Evolutionary conservation across 805 yeast species (phyloP), one percentile per base, ranked within the genome.

Genomic region (Metschnikowia shivogae): DNA sequence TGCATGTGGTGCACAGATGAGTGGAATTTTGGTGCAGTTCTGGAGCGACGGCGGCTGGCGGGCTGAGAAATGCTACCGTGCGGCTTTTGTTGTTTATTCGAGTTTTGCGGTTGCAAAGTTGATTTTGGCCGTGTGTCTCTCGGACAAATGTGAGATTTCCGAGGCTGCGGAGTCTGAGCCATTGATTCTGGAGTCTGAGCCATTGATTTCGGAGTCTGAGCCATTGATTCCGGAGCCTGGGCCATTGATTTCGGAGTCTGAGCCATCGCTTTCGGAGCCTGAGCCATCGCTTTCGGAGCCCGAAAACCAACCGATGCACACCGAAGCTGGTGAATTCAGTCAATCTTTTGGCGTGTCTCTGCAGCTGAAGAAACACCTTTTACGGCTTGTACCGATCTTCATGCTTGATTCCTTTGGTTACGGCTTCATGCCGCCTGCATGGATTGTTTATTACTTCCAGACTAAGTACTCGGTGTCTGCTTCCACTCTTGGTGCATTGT

Each of bases 371-470:
- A 53, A 66, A 6, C 65, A 76, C 7, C 58, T 83, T 38, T 61
- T 74, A 19, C 74, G 74, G 42, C 65, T 84, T 5, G 63, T 83
- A 20, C 61, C 75, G 6, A 73, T 84, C 13, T 90, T 89, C 59
- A 86, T 87, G 81, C 58, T 87, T 27, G 97, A 89, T 62, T 88
- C 96, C 1, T 73, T 89, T 40, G 97, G 95, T 0, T 81, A 80
- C 51, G 96, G 97, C 1, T 85, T 89, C 63, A 85, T 89, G 89
- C 82, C 95, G 2, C 72, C 82, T 36, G 84, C 96, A 1, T 90
- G 97, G 97, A 74, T 85, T 35, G 88, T 89, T 33, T 89, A 84
- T 60, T 89, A 86, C 64, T 83, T 87, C 68, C 77, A 80, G 45
- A 74, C 73, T 30, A 62, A 68, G 11, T 89, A 83, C 54, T 52